Base-by-base conservation (phyloP, 2,329 filamentous ascomycete genomes). In the Sclerotinia sclerotiorum region DNA sequence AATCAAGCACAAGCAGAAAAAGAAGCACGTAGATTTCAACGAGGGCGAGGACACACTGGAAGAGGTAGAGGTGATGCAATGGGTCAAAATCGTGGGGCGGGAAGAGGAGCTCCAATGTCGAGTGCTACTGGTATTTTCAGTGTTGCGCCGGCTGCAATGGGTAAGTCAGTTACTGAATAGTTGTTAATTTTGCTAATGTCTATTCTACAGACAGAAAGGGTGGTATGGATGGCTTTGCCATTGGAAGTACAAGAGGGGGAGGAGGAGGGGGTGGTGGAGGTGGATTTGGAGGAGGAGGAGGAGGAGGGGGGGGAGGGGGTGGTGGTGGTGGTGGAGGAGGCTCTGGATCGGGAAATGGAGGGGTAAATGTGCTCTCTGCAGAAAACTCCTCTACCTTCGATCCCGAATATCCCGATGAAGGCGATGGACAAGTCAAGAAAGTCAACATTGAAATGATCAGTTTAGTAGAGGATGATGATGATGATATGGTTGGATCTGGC, bases 61-160 rank as follows among this genome's bases (percentile, higher is more conserved):
- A 69, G 76, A 58, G 75, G 76, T 19, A 73, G 76, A 70, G 76
- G 77, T 35, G 76, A 77, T 76, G 72, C 72, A 52, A 78, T 78
- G 77, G 76, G 76, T 29, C 70, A 71, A 52, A 65, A 72, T 21
- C 57, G 65, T 46, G 62, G 68, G 1, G 58, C 48, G 42, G 70
- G 61, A 55, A 62, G 70, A 54, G 68, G 63, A 35, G 66, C 68
- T 66, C 65, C 65, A 54, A 32, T 27, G 2, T 60, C 70, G 17
- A 73, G 74, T 55, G 73, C 69, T 27, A 65, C 70, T 62, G 70
- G 76, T 75, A 71, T 70, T 72, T 74, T 69, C 21, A 48, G 48
- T 69, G 65, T 68, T 51, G 49, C 68, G 15, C 68, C 64, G 27
- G 55, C 67, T 42, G 58, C 58, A 39, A 64, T 68, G 39, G 65